A percentile compares a stretch with the other conserved stretches of the same genome.
Evolutionary conservation across 306 rosid genomes (phyloP).

Genomic region (Mimosa bimucronata): DNA sequence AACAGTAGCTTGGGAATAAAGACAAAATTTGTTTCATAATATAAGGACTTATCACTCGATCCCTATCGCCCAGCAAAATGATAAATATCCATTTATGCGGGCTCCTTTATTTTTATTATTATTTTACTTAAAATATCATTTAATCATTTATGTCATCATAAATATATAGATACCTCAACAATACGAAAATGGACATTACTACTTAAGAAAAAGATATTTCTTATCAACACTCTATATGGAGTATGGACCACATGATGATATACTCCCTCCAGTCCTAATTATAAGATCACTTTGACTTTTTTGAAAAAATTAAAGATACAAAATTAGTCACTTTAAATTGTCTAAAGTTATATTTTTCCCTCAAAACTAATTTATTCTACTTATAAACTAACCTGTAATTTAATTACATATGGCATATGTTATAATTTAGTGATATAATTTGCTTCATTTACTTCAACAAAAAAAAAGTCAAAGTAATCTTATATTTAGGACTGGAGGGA

Average conservation of each 20-base stretch:
- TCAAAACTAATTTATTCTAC: too few species aligned
- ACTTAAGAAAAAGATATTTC: neutral
- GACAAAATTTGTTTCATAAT: neutral
- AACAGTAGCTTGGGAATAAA: neutral
- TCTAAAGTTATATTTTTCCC: too few species aligned
- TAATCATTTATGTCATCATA: neutral
- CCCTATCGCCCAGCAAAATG: neutral
- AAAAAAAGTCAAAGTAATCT: too few species aligned
- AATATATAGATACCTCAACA: neutral
- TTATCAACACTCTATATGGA: neutral
- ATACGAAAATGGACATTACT: neutral
- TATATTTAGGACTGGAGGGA: too few species aligned
- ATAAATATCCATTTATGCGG: neutral
- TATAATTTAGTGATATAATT: too few species aligned
- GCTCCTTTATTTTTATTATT: neutral
- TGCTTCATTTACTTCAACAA: too few species aligned
- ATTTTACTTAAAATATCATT: neutral
- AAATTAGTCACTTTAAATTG: too few species aligned
- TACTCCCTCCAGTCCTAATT: too few species aligned
- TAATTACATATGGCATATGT: too few species aligned
- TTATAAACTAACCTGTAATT: too few species aligned
- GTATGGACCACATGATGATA: neutral
- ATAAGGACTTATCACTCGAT: neutral
- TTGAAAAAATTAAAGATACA: too few species aligned
- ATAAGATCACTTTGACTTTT: too few species aligned